Base-by-base conservation (phyloP, 1,284 basidiomycete genomes). In the Austropuccinia psidii region DNA sequence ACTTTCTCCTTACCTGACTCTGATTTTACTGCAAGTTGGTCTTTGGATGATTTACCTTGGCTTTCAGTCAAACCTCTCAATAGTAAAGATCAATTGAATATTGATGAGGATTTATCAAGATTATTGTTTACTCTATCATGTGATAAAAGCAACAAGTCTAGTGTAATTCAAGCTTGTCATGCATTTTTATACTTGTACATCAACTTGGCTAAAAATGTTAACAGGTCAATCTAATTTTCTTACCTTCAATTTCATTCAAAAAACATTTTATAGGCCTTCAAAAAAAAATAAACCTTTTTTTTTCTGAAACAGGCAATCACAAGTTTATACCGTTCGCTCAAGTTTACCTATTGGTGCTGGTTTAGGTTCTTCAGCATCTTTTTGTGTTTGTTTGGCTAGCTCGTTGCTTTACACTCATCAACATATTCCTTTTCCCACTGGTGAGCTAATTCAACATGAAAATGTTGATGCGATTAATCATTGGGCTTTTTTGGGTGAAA, bases 331-430 rank as follows among this genome's bases (percentile, higher is more conserved):
- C 37, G 86, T 89, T 49, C 91, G 95, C 60, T 90, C 93, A 47
- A 90, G 92, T n/a, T 86, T 98, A 11, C 96, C 96, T n/a, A 90
- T 98, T 76, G 90, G 93, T n/a, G 96, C 96, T 8, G 96, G 96
- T 49, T 88, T 98, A 57, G 96, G 96, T 35, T 98, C 95, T 17
- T 97, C 93, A 27, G 96, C 96, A 1, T 93, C 96, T 7, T 96
- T 90, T 83, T 95, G 92, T 4, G 87, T 89, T 17, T 96, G 93
- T 80, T 84, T 91, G 49, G 88, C 93, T 4, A 88, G 90, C 0
- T 84, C 91, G 4, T 84, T 97, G 55, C 86, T 97, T 61, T 81
- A 82, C 75, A 35, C 84, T 83, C 29, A 77, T 79, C 75, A 82
- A 78, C 77, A 78, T 75, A 66, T 74, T 21, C 75, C 79, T 55